Base-by-base conservation (phyloP, 2,329 filamentous ascomycete genomes). In the Pseudogymnoascus sp. region DNA sequence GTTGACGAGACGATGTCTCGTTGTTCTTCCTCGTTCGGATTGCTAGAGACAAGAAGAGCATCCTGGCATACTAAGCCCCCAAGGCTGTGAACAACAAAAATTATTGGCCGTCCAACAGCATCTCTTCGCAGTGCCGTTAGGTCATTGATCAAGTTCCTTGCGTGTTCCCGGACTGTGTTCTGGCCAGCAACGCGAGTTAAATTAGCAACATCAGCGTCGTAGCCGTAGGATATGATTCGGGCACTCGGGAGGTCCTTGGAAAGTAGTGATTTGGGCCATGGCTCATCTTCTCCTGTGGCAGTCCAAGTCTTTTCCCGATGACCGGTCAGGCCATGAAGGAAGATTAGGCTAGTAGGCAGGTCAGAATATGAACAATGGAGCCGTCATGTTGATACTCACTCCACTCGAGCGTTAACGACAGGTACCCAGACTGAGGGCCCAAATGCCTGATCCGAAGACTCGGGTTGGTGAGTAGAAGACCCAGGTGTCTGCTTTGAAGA, bases 271-370 rank as follows among this genome's bases (percentile, higher is more conserved):
- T 70, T 44, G 0, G 75, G 75, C 76, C 76, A 78, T 2, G 75
- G 73, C n/a, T 56, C 59, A 6, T 42, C 18, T 14, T 67, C 67
- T 2, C 68, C 70, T 0, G 66, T 38, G 5, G 71, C 73, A 6
- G 73, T 77, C 77, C 77, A 79, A 2, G 76, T 78, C 2, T 62
- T 70, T 4, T 75, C 71, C 1, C 76, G 73, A 62, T 77, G 68
- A 1, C 77, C 78, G 1, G 71, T 75, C 10, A 79, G 67, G 4
- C 77, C 77, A 46, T 79, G 78, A 25, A 79, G 65, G 61, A 79
- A 78, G 62, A 75, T 74, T 18, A 78, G 71, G 50, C 66, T 70
- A 36, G 21, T 14, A 63, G 46, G 21, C 36, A 60, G 46, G 59
- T 18, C 18, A 66, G 38, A 16, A 53, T 16, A 53, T 53, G 6